Evolutionary conservation across 164 flowering plant genomes (phyloP).

Genomic region (Santalum album): DNA sequence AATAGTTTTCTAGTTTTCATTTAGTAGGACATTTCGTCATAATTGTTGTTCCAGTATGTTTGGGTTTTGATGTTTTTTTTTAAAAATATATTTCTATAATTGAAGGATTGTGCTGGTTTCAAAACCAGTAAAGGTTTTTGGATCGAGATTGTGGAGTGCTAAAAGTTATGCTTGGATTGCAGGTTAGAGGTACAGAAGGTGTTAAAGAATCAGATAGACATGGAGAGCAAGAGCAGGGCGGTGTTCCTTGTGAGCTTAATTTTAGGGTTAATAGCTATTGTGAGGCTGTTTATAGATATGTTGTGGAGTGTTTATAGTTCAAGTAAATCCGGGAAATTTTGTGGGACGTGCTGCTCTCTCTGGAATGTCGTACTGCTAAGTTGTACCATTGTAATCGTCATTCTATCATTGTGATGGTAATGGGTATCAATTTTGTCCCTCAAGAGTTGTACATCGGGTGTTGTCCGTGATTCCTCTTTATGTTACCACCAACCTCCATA

Average conservation of each 20-base stretch:
- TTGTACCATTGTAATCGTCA: not conserved
- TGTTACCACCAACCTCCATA: no score
- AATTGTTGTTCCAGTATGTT: no score
- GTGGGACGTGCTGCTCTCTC: slow-evolving; percentile 38
- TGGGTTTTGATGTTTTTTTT: no score
- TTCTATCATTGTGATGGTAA: not conserved
- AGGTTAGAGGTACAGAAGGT: slow-evolving; percentile 62
- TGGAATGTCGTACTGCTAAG: slow-evolving; percentile 30
- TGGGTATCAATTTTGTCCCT: no score
- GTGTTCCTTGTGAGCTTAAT: slow-evolving; percentile 50
- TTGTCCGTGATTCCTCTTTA: no score
- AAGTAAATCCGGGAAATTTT: slow-evolving; percentile 50
- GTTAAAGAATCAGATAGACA: slow-evolving; percentile 33
- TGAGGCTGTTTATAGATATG: slow-evolving; percentile 38
- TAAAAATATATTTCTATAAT: no score
- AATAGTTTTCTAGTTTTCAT: not conserved
- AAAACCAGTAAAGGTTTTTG: no score
- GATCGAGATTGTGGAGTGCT: no score
- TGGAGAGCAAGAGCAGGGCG: slow-evolving; percentile 63
- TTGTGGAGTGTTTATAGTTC: slow-evolving; percentile 29
- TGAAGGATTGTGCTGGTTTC: no score
- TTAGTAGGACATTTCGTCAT: no score
- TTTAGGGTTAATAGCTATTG: slow-evolving; percentile 43
- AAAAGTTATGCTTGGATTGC: slow-evolving; percentile 18
- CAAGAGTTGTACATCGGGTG: no score